Percentiles rank a stretch among this genome's conserved stretches.
Evolutionary conservation across 179 eudicot species (phyloP).

Genomic region (Amaranthus tricolor): DNA sequence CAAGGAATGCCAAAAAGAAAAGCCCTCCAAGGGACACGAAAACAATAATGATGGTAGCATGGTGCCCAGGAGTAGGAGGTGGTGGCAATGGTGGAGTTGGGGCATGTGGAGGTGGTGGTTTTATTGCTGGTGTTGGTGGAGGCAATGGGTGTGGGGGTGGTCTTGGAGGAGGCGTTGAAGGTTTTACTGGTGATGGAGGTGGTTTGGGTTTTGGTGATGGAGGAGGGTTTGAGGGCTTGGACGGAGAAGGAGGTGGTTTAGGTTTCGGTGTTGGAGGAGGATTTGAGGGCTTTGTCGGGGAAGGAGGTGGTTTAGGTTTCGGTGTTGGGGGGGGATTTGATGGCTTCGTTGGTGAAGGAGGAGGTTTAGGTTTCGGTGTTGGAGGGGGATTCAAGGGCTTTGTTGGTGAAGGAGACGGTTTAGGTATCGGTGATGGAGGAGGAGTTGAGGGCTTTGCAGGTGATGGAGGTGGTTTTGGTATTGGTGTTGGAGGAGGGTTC

Average conservation of each 20-base stretch:
- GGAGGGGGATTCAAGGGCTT: not conserved
- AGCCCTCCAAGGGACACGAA: slow-evolving; percentile 67
- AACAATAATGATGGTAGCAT: slow-evolving; percentile 46
- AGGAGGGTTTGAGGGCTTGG: too few relatives aligned
- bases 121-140: slow-evolving; percentile 11
- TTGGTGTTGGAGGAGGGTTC: slow-evolving; percentile 22
- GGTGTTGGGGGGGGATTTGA: slow-evolving; percentile 13
- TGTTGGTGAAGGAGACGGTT: slow-evolving; percentile 18
- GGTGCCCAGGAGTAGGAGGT: slow-evolving; percentile 49
- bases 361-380: slow-evolving; percentile 26
- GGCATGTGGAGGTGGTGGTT: slow-evolving; percentile 36
- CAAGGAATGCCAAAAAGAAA: slow-evolving; percentile 64
- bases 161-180: slow-evolving; percentile 19
- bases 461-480: slow-evolving; percentile 28
- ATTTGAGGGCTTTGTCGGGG: slow-evolving; percentile 20
- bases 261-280: slow-evolving; percentile 22
- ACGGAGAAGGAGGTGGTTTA: slow-evolving; percentile 18
- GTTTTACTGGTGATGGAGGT: slow-evolving; percentile 28
- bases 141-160: slow-evolving; percentile 9
- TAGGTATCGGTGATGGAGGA: slow-evolving; percentile 20
- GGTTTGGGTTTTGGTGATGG: slow-evolving; percentile 26
- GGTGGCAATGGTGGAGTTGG: slow-evolving; percentile 42
- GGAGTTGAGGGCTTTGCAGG: slow-evolving; percentile 18
- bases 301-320: slow-evolving; percentile 22
- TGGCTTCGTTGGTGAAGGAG: slow-evolving; percentile 20